These are phyloP conservation scores for Capronia americana DNA, from an alignment of 2,329 filamentous ascomycete genomes.

Conservation along the genomic window DNA sequence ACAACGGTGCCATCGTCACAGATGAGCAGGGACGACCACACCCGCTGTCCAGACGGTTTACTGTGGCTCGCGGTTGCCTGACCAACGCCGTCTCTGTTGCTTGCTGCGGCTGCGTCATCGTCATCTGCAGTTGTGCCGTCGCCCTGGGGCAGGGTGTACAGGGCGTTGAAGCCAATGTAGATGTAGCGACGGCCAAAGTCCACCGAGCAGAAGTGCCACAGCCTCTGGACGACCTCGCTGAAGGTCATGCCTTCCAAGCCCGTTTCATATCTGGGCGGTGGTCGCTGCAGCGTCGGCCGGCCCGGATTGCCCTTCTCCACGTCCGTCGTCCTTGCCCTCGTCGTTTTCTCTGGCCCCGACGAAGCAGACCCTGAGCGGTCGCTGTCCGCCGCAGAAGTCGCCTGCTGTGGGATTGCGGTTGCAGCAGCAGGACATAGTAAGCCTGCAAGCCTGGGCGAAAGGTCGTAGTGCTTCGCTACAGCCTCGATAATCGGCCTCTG, in stretches of 20 bases:
- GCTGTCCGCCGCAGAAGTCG: not conserved
- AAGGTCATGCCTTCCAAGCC: constrained; percentile 21
- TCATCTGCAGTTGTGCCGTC: constrained; percentile 39
- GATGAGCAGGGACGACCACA: constrained; percentile 67
- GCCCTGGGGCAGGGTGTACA: constrained; percentile 57
- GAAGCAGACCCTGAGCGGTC: not conserved
- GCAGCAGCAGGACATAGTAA: constrained; percentile 41
- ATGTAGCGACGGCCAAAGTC: constrained; percentile 62
- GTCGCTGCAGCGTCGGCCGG: not conserved
- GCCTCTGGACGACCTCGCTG: constrained; percentile 67
- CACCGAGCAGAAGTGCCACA: constrained; percentile 77
- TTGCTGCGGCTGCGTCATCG: not conserved
- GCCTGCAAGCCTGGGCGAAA: constrained; percentile 45
- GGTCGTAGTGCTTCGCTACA: constrained; percentile 42
- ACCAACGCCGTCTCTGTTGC: not conserved
- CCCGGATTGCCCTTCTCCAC: constrained; percentile 24
- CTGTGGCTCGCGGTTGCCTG: constrained; percentile 1
- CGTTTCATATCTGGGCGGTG: constrained; percentile 7
- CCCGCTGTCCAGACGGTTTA: constrained; percentile 25
- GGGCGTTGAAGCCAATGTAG: constrained; percentile 35
- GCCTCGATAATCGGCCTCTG: constrained; percentile 24
- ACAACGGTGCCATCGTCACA: constrained; percentile 41
- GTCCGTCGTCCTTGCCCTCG: constrained; percentile 9
- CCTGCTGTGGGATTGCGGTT: not conserved
- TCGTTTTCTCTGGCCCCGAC: not conserved